These are phyloP conservation scores for Erythrophleum fordii DNA, from an alignment of 306 rosid genomes.

Conservation along the genomic window DNA sequence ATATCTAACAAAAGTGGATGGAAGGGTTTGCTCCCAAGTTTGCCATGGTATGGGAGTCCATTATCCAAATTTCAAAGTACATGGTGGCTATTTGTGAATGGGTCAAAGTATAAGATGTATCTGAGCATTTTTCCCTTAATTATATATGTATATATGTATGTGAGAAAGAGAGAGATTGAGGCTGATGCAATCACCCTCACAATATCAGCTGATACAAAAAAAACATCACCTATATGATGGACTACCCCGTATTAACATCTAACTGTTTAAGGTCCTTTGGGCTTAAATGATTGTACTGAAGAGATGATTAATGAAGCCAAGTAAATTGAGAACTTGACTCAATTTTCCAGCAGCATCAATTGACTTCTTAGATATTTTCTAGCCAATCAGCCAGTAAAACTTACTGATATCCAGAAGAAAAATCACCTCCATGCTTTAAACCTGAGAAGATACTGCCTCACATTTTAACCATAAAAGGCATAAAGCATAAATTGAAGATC, in stretches of 20 bases:
- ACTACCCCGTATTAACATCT: background rate
- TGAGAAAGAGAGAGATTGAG: background rate
- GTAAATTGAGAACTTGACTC: background rate
- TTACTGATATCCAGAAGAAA: background rate
- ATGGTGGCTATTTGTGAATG: background rate
- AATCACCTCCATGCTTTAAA: background rate
- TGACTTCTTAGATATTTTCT: background rate
- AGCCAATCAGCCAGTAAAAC: no score
- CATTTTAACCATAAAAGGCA: background rate
- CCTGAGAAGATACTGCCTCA: background rate
- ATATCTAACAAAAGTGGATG: background rate
- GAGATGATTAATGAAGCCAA: background rate
- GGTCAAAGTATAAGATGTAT: background rate
- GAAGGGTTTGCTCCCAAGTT: background rate
- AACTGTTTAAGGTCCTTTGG: background rate
- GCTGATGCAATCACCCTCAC: background rate
- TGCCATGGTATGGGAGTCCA: background rate
- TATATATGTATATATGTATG: background rate
- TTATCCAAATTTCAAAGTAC: background rate
- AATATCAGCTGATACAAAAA: background rate
- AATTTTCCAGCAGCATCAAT: background rate
- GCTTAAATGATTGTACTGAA: background rate
- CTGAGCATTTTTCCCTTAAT: background rate
- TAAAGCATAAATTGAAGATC: background rate
- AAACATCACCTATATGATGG: background rate